These are phyloP conservation scores for Pseudoneurospora amorphoporcata DNA, from an alignment of 495 filamentous ascomycete species.

Conservation along the genomic window DNA sequence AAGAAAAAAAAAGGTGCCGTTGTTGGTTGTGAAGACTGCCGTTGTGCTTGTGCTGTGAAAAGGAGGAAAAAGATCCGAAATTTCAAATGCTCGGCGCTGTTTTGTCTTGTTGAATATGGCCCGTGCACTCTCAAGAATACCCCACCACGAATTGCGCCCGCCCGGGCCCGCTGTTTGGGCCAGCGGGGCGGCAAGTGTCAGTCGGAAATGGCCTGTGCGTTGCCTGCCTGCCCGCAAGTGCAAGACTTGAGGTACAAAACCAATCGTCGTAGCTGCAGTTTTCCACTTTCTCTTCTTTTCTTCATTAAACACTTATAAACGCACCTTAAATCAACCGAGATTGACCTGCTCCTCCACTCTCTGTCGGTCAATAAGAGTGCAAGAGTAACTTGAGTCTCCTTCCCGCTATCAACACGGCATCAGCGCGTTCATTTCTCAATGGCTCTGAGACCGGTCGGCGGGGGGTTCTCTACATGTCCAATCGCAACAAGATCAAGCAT, in stretches of 20 bases:
- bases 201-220: slow-evolving; percentile 1
- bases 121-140: background rate
- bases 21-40: background rate
- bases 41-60: background rate
- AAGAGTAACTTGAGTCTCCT: slow-evolving; percentile 20
- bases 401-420: background rate
- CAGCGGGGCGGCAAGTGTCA: background rate
- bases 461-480: background rate
- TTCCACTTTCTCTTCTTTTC: slow-evolving; percentile 13
- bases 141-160: slow-evolving; percentile 4
- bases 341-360: slow-evolving; percentile 28
- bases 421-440: background rate
- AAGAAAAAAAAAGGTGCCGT: background rate
- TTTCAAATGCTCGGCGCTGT: background rate
- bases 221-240: background rate
- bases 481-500: background rate
- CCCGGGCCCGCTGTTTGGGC: slow-evolving; percentile 3
- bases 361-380: slow-evolving; percentile 44
- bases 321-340: slow-evolving; percentile 46
- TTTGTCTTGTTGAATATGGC: background rate
- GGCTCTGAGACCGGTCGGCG: background rate
- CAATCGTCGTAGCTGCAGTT: background rate
- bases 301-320: slow-evolving; percentile 31
- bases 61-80: background rate
- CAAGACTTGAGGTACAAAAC: background rate